Evolutionary conservation across 805 yeast species (phyloP), one percentile per base, ranked within the genome.

Genomic region (Starmerella riodocensis): DNA sequence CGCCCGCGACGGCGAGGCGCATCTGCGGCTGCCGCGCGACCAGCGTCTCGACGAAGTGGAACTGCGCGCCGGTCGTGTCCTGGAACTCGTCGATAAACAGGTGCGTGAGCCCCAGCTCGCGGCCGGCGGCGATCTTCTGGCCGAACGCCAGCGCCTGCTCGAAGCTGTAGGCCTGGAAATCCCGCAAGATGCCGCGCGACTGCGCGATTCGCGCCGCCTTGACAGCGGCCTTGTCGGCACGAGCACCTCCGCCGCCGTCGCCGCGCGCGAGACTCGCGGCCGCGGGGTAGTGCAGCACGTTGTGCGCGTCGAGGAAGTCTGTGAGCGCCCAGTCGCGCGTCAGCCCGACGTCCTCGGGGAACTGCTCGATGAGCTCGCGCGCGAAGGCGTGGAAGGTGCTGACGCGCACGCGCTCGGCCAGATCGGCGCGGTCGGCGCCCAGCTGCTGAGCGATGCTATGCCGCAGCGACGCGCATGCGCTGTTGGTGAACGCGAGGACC

Each of bases 31-130:
- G 14, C 8, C 17, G 24, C 11, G 8, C 16, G 9, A 19, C 12
- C 13, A 46, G 12, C 17, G 46, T 26, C 20, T 21, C 17, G 16
- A 42, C 40, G 4, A 48, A 30, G 24, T 24, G 17, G 48, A 48
- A 48, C 29, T 47, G 49, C 23, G 20, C n/a, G 7, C n/a, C 4
- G 27, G 42, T 27, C 30, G 42, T 83, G 53, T 91, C 98, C 60
- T 88, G 97, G 52, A 84, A 88, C 59, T 88, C 98, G 60, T 88
- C 98, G 7, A 88, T 81, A 18, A 88, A 62, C 0, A 85, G 82
- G 53, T 83, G 88, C 48, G 71, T 61, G 3, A 83, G 58, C 36
- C 63, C 59, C 11, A 38, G 20, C 3, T 40, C 42, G n/a, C 32
- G 36, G 14, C 9, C 18, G 4, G 19, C 23, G 13, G 30, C 27